Evolutionary conservation across 179 eudicot genomes (phyloP).

Genomic region (Sideroxylon spinosum): DNA sequence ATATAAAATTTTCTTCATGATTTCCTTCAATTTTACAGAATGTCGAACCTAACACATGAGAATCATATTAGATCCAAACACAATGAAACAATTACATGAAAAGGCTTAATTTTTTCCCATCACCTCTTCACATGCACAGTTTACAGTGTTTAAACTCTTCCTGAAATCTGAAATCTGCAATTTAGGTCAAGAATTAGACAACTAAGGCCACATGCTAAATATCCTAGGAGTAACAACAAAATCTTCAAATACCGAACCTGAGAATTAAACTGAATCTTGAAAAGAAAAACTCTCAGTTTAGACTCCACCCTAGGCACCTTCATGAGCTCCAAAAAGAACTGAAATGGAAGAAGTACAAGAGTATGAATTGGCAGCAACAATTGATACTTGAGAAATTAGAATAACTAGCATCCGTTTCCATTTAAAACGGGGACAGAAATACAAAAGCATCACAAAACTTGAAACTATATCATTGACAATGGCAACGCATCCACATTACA

Average conservation of each 20-base stretch:
- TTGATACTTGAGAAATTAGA: neutral
- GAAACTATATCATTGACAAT: neutral
- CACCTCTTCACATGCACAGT: constrained; percentile 90
- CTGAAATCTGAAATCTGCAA: constrained; percentile 76
- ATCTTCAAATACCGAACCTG: constrained; percentile 53
- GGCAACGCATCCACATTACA: neutral
- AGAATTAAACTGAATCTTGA: constrained; percentile 83
- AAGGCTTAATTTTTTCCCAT: constrained; percentile 14
- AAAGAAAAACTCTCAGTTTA: constrained; percentile 81
- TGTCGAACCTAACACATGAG: constrained; percentile 59
- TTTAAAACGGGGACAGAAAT: neutral
- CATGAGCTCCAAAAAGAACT: constrained; percentile 97
- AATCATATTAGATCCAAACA: constrained; percentile 18
- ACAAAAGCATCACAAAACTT: neutral
- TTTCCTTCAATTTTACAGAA: constrained; percentile 75
- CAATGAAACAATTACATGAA: constrained; percentile 16
- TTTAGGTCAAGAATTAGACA: constrained; percentile 18
- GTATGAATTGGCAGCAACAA: neutral
- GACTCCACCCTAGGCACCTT: constrained; percentile 97
- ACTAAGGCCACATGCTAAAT: constrained; percentile 10
- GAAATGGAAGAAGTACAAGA: constrained; percentile 23
- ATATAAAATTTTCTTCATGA: constrained; percentile 20
- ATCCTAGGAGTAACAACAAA: constrained; percentile 12
- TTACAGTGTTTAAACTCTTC: constrained; percentile 74
- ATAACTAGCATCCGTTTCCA: neutral